Conservation (phyloP, 148 eudicot species). For the Dysphania ambrosioides region DNA sequence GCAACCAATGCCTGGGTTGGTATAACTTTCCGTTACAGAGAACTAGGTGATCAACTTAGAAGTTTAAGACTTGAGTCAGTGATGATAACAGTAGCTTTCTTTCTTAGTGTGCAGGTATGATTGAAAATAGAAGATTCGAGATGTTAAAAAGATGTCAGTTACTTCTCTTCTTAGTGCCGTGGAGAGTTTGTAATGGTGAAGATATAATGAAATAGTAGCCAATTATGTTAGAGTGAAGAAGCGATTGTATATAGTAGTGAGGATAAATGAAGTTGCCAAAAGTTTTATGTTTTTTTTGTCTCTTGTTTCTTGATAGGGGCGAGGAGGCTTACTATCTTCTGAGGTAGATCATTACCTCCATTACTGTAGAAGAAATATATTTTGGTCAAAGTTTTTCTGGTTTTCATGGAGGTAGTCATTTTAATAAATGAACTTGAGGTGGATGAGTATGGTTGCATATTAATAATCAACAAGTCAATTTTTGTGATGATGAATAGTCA, state of each 20-base stretch:
- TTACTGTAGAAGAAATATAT: too few relatives aligned
- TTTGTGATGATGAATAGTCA: background rate
- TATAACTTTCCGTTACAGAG: background rate
- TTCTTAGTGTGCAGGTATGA: background rate
- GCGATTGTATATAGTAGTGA: background rate
- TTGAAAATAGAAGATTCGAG: too few relatives aligned
- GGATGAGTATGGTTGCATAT: background rate
- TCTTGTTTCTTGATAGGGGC: background rate
- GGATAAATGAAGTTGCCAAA: background rate
- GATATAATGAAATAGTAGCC: too few relatives aligned
- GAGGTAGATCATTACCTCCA: background rate
- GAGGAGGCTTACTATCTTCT: background rate
- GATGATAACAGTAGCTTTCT: background rate
- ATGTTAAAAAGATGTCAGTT: too few relatives aligned
- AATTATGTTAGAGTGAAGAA: too few relatives aligned
- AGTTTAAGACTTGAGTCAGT: background rate
- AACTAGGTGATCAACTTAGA: background rate
- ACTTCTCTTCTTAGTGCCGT: too few relatives aligned
- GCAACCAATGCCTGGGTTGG: too few relatives aligned
- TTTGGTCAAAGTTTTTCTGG: too few relatives aligned
- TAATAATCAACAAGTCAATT: background rate
- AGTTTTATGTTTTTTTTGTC: background rate
- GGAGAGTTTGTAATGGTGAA: too few relatives aligned
- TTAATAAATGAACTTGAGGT: background rate
- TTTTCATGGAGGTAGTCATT: background rate